Evolutionary conservation across 139 green algal species (phyloP).

Genomic region (Chlorella sorokiniana): DNA sequence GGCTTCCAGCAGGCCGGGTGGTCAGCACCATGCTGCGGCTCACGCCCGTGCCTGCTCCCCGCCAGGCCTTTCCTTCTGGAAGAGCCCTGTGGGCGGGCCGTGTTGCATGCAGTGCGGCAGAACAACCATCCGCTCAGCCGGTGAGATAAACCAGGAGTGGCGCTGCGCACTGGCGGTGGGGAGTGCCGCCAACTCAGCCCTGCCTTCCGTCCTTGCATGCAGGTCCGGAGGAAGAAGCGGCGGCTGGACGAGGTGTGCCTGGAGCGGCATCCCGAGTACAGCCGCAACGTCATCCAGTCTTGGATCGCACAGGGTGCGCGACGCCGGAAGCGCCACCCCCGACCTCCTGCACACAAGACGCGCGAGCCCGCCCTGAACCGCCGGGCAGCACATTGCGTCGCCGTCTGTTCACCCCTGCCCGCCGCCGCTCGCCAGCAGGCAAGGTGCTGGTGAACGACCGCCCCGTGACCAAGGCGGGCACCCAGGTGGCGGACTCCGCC

Average conservation of each 20-base stretch:
- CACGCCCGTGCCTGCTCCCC: neutral
- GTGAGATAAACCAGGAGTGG: conserved; percentile 8
- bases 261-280: conserved; percentile 75
- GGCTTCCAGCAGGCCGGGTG: neutral
- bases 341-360: too few species aligned
- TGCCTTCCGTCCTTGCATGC: neutral
- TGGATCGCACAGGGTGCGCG: conserved; percentile 84
- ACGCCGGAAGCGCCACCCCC: neutral
- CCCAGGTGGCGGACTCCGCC: conserved; percentile 55
- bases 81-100: neutral
- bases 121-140: conserved; percentile 18
- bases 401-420: too few species aligned
- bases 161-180: neutral
- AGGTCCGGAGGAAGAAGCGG: conserved; percentile 34
- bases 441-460: conserved; percentile 81
- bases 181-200: neutral
- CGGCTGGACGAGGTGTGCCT: conserved; percentile 89
- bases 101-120: conserved; percentile 27
- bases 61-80: neutral
- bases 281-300: conserved; percentile 83
- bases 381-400: too few species aligned
- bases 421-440: too few species aligned
- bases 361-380: too few species aligned
- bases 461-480: conserved; percentile 79
- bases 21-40: neutral